These are phyloP conservation scores for Helianthus annuus DNA, from an alignment of 129 eudicot species.

Conservation along the genomic window HanXRQr2.0-SUNRISE NC_035439.2:93719649-93720148, in stretches of 20 bases:
- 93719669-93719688: too few relatives aligned
- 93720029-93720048: constrained; percentile 9
- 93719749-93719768: too few relatives aligned
- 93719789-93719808: too few relatives aligned
- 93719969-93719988: constrained; percentile 19
- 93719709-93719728: too few relatives aligned
- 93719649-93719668: too few relatives aligned
- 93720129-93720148: constrained; percentile 24
- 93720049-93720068: constrained; percentile 22
- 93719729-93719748: too few relatives aligned
- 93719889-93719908: neutral
- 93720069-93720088: constrained; percentile 5
- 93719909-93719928: constrained; percentile 9
- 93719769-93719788: too few relatives aligned
- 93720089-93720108: constrained; percentile 32
- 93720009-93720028: constrained; percentile 32
- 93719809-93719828: too few relatives aligned
- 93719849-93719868: too few relatives aligned
- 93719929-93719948: neutral
- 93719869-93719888: too few relatives aligned
- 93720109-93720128: constrained; percentile 17
- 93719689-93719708: too few relatives aligned
- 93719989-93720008: constrained; percentile 14
- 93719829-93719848: too few relatives aligned
- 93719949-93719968: constrained; percentile 18